Percentiles rank a stretch among this genome's conserved stretches.
phyloP scores from a whole-genome alignment of 73 alveolate species.

The Blepharisma stoltei region DNA sequence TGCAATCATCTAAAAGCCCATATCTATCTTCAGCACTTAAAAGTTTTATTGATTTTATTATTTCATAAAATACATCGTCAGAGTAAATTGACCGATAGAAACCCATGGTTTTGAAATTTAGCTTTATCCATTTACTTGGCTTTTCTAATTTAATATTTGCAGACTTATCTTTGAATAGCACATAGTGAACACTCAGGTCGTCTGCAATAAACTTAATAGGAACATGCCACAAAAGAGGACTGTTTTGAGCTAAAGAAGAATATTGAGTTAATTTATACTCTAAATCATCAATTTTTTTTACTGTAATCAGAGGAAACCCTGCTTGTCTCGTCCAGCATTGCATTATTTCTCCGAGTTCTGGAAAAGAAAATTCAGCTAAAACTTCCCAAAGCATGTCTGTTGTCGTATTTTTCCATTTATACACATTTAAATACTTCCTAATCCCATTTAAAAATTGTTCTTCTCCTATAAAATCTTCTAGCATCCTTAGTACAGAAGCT shows the following conservation, averaged over 20 bases:
- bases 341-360: conserved; percentile 56
- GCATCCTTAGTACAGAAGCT: conserved; percentile 79
- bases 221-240: conserved; percentile 26
- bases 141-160: not conserved
- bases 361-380: conserved; percentile 48
- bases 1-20: not conserved
- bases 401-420: conserved; percentile 82
- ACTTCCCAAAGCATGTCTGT: conserved; percentile 69
- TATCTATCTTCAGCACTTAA: conserved; percentile 7
- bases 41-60: not conserved
- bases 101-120: not conserved
- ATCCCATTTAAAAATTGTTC: conserved; percentile 79
- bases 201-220: conserved; percentile 37
- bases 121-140: not conserved
- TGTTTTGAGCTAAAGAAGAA: not conserved
- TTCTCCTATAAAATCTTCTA: conserved; percentile 82
- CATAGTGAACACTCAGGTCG: not conserved
- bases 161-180: not conserved
- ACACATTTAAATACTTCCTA: conserved; percentile 75
- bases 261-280: conserved; percentile 10
- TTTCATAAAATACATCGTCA: not conserved
- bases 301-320: conserved; percentile 35
- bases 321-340: conserved; percentile 51
- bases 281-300: not conserved
- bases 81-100: not conserved